Conservation (phyloP, 345 rosid species). For the Pelargonium nanum region DNA sequence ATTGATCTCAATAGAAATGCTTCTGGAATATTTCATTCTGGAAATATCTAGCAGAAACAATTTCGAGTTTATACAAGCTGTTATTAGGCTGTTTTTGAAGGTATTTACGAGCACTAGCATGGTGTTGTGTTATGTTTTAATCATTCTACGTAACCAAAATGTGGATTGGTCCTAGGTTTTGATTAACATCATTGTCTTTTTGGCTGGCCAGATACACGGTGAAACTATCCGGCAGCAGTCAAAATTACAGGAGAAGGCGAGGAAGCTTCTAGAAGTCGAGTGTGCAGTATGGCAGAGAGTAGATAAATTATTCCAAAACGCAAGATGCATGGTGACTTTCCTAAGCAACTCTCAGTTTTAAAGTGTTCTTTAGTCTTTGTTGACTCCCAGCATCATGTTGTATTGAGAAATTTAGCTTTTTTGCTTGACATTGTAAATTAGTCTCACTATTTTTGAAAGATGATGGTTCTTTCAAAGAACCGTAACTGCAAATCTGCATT, state of each 20-base stretch:
- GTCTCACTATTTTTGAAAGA: too few species aligned
- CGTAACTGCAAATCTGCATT: too few species aligned
- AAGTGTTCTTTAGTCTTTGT: too few species aligned
- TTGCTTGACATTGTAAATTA: too few species aligned
- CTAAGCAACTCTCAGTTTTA: constrained; percentile 88
- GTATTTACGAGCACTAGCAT: too few species aligned
- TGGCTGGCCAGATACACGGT: constrained; percentile 63
- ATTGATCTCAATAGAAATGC: constrained; percentile 49
- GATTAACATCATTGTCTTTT: background rate
- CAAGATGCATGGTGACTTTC: constrained; percentile 86
- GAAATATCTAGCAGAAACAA: constrained; percentile 63
- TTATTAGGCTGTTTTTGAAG: constrained; percentile 76
- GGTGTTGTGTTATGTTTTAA: too few species aligned
- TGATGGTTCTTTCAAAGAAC: too few species aligned
- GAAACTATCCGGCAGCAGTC: constrained; percentile 65
- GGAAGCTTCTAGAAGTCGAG: constrained; percentile 62
- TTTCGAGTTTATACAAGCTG: constrained; percentile 87
- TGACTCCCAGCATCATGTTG: too few species aligned
- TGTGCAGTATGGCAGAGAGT: constrained; percentile 68
- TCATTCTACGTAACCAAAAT: background rate
- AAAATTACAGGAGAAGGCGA: constrained; percentile 57
- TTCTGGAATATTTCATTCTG: constrained; percentile 66
- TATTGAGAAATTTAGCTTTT: too few species aligned
- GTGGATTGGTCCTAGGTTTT: background rate
- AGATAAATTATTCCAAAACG: constrained; percentile 72